Evolutionary conservation across 176 grass and related monocot genomes (phyloP).

Genomic region (Zoysia pacifica): DNA sequence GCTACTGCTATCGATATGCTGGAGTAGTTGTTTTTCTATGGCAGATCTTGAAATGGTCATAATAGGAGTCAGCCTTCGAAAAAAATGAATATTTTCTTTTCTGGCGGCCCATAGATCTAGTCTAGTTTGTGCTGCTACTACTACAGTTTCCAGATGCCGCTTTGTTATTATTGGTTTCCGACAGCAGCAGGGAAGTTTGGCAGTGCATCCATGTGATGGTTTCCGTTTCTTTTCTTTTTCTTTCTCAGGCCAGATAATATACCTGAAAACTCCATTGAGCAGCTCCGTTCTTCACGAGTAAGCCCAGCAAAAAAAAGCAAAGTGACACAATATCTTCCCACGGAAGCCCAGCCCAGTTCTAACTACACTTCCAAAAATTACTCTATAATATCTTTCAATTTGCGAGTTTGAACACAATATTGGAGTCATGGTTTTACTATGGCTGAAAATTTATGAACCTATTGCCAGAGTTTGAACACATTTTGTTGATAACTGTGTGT

Average conservation of each 20-base stretch:
- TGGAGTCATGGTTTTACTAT: no score
- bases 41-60: slow-evolving; percentile 5
- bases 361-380: not conserved
- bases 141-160: slow-evolving; percentile 17
- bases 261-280: slow-evolving; percentile 23
- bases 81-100: no score
- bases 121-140: no score
- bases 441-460: no score
- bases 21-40: not conserved
- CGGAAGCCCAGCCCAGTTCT: not conserved
- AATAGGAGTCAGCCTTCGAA: not conserved
- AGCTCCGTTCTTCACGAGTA: no score
- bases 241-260: slow-evolving; percentile 17
- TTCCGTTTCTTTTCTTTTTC: slow-evolving; percentile 12
- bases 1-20: no score
- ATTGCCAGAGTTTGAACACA: no score
- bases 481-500: no score
- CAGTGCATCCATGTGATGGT: slow-evolving; percentile 43
- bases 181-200: slow-evolving; percentile 47
- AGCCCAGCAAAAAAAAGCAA: no score
- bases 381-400: no score
- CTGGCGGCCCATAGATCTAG: not conserved
- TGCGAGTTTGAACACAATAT: no score
- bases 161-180: slow-evolving; percentile 36
- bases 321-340: not conserved